phyloP scores from a whole-genome alignment of 805 yeast genomes.

The Myxozyma monticola region DNA sequence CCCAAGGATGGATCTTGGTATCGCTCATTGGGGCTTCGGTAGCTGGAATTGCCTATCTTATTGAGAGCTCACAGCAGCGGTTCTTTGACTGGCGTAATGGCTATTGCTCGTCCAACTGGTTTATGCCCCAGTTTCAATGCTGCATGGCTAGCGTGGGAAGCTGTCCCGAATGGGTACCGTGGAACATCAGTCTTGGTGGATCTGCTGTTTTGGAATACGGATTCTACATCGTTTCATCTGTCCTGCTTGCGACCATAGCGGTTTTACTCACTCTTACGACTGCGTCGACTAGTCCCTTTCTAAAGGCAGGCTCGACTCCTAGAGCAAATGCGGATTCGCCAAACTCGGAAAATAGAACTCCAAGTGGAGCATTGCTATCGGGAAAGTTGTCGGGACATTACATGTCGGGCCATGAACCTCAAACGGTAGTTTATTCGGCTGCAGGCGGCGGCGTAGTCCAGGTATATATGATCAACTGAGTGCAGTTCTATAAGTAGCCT shows the following conservation, averaged over 20 bases:
- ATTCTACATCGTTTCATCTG: conserved; percentile 33
- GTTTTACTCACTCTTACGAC: conserved; percentile 48
- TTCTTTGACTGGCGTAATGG: conserved; percentile 56
- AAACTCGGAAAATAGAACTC: neutral
- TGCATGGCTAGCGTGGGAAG: conserved; percentile 36
- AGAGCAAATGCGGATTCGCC: no score
- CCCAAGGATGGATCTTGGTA: conserved; percentile 54
- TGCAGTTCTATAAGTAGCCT: neutral
- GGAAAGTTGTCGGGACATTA: neutral
- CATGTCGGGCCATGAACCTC: conserved; percentile 1
- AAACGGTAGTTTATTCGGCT: conserved; percentile 48
- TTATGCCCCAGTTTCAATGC: conserved; percentile 47
- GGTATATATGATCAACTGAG: conserved; percentile 32
- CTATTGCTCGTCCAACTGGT: conserved; percentile 50
- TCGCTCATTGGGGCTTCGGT: conserved; percentile 48
- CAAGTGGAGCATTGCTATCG: neutral
- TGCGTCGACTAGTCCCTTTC: conserved; percentile 44
- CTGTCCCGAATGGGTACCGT: conserved; percentile 46
- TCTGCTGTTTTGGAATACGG: conserved; percentile 38
- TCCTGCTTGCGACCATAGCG: conserved; percentile 36
- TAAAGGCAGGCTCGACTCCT: neutral
- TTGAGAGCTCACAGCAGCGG: conserved; percentile 50
- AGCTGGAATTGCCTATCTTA: conserved; percentile 51
- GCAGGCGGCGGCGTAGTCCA: conserved; percentile 64
- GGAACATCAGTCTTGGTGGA: conserved; percentile 21